Conservation (phyloP, 1,139 yeast species). For the Suhomyces ambrosiae region DNA sequence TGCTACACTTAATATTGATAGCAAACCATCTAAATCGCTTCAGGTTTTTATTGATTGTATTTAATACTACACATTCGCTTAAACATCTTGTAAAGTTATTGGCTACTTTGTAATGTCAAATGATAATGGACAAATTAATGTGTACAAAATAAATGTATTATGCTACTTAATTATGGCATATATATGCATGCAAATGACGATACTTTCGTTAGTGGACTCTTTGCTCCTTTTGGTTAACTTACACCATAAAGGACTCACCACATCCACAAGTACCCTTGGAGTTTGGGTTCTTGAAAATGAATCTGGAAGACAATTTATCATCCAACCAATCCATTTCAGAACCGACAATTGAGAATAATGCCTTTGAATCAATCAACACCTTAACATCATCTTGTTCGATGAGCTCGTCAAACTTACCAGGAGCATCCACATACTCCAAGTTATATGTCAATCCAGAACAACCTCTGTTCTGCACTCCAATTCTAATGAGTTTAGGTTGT, state of each 20-base stretch:
- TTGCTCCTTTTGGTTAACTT: too few relatives aligned
- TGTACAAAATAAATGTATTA: too few relatives aligned
- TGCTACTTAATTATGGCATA: conserved; percentile 3
- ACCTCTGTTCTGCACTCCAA: conserved; percentile 94
- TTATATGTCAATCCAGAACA: conserved; percentile 94
- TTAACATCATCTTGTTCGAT: conserved; percentile 92
- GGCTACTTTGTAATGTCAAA: too few relatives aligned
- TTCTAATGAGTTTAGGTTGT: conserved; percentile 82
- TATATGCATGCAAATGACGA: conserved; percentile 3
- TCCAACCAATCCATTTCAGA: conserved; percentile 99
- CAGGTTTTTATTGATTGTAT: too few relatives aligned
- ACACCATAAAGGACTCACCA: conserved; percentile 97
- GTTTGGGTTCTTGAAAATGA: conserved; percentile 92
- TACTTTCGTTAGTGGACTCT: too few relatives aligned
- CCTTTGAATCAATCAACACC: conserved; percentile 92
- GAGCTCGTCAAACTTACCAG: conserved; percentile 92
- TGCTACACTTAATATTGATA: too few relatives aligned
- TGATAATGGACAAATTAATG: too few relatives aligned
- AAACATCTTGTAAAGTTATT: too few relatives aligned
- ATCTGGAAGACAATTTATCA: conserved; percentile 84
- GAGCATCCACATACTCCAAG: conserved; percentile 82
- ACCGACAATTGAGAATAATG: conserved; percentile 91
- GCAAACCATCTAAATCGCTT: too few relatives aligned
- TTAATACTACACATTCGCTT: too few relatives aligned
- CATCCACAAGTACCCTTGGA: conserved; percentile 98